phyloP scores from a whole-genome alignment of 768 basidiomycete genomes.

The Tricholoma matsutake region DNA sequence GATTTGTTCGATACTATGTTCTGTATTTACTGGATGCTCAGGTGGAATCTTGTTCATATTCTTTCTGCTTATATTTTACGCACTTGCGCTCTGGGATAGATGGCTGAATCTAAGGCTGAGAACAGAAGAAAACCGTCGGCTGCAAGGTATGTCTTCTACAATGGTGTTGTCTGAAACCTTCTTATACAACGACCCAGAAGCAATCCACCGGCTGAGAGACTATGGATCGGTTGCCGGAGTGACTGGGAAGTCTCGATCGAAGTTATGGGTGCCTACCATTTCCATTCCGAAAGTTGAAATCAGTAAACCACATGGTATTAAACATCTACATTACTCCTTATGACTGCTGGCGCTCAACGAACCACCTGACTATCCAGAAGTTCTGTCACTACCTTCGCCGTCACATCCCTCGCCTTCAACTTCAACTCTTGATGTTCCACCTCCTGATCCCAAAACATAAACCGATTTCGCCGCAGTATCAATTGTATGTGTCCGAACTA shows the following conservation, averaged over 20 bases:
- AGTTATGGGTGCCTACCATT: background rate
- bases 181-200: background rate
- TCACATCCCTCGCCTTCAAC: background rate
- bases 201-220: background rate
- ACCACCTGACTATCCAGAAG: background rate
- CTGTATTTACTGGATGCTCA: slow-evolving; percentile 1
- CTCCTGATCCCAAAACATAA: background rate
- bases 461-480: background rate
- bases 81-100: slow-evolving; percentile 36
- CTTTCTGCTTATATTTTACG: slow-evolving; percentile 31
- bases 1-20: background rate
- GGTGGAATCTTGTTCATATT: slow-evolving; percentile 25
- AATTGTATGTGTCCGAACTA: background rate
- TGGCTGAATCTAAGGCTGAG: slow-evolving; percentile 30
- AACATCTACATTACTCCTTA: background rate
- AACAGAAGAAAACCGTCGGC: slow-evolving; percentile 17
- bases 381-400: background rate
- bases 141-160: slow-evolving; percentile 1
- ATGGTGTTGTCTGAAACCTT: background rate
- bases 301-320: background rate
- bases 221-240: background rate
- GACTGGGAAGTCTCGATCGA: background rate
- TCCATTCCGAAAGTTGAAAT: background rate
- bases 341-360: background rate
- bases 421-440: background rate